Evolutionary conservation across 2,329 filamentous ascomycete species (phyloP).

Genomic region (Penicillium palitans): DNA sequence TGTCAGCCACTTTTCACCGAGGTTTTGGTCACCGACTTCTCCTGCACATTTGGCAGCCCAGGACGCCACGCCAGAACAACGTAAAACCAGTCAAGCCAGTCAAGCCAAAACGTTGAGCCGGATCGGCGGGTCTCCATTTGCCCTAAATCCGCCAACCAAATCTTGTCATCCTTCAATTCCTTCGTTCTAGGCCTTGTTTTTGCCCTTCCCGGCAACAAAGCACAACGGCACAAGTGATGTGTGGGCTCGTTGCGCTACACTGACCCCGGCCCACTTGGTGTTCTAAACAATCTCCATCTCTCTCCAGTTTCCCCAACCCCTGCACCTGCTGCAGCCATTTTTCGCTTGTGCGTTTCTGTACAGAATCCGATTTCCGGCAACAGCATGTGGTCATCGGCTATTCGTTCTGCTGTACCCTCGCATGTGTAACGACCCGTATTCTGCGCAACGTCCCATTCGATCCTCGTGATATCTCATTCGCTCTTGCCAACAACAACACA

Average conservation of each 20-base stretch:
- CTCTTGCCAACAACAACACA: slow-evolving; percentile 19
- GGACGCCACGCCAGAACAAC: slow-evolving; percentile 16
- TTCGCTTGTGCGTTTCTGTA: slow-evolving; percentile 8
- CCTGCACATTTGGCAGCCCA: slow-evolving; percentile 19
- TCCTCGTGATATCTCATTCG: slow-evolving; percentile 22
- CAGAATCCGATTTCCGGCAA: slow-evolving; percentile 5
- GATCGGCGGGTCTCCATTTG: slow-evolving; percentile 26
- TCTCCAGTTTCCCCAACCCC: slow-evolving; percentile 15
- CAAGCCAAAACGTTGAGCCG: slow-evolving; percentile 29
- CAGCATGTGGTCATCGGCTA: slow-evolving; percentile 41
- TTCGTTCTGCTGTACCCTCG: slow-evolving; percentile 32
- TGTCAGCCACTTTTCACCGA: slow-evolving; percentile 27
- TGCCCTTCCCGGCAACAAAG: slow-evolving; percentile 21
- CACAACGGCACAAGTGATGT: slow-evolving; percentile 16
- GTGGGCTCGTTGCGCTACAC: slow-evolving; percentile 12
- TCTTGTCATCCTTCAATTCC: slow-evolving; percentile 3
- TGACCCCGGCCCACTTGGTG: slow-evolving; percentile 11
- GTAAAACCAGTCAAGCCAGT: slow-evolving; percentile 23
- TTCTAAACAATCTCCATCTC: slow-evolving; percentile 14
- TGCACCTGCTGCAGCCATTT: slow-evolving; percentile 11
- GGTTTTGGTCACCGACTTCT: slow-evolving; percentile 30
- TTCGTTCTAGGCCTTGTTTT: slow-evolving; percentile 29
- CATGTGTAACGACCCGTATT: slow-evolving; percentile 37
- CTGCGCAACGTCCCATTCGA: slow-evolving; percentile 29
- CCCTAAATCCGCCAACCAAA: slow-evolving; percentile 26